Conservation (phyloP, 2,329 filamentous ascomycete genomes). For the Claviceps maximensis region DNA sequence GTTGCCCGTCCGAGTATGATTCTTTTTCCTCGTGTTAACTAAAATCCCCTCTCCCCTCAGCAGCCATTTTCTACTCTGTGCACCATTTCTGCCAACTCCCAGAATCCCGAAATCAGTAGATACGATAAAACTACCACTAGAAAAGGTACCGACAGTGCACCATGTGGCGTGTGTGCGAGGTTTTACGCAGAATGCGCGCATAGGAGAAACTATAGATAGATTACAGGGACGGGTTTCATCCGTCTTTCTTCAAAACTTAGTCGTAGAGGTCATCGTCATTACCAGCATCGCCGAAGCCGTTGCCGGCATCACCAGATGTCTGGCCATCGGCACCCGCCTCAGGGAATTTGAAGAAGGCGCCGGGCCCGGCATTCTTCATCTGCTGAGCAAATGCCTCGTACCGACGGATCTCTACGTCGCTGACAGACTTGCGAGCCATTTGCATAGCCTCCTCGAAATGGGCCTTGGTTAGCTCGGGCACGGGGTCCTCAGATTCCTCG, state of each 20-base stretch:
- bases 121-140: conserved; percentile 10
- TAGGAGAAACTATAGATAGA: conserved; percentile 33
- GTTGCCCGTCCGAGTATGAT: conserved; percentile 4
- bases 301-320: conserved; percentile 41
- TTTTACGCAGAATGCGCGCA: conserved; percentile 21
- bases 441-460: conserved; percentile 99
- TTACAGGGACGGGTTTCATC: conserved; percentile 25
- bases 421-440: conserved; percentile 83
- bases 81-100: conserved; percentile 24
- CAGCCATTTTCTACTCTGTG: conserved; percentile 7
- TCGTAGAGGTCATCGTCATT: conserved; percentile 97
- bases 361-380: conserved; percentile 95
- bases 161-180: neutral
- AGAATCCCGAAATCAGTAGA: conserved; percentile 15
- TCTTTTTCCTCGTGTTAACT: conserved; percentile 1
- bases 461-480: conserved; percentile 86
- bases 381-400: conserved; percentile 98
- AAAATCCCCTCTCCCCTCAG: neutral
- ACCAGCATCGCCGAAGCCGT: conserved; percentile 69
- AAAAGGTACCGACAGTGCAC: conserved; percentile 6
- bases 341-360: conserved; percentile 97
- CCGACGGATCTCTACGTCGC: conserved; percentile 90
- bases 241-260: conserved; percentile 40
- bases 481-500: conserved; percentile 78
- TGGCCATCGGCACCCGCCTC: conserved; percentile 55